Conservation (phyloP, 768 basidiomycete species). For the Pleurotus sapidus region DNA sequence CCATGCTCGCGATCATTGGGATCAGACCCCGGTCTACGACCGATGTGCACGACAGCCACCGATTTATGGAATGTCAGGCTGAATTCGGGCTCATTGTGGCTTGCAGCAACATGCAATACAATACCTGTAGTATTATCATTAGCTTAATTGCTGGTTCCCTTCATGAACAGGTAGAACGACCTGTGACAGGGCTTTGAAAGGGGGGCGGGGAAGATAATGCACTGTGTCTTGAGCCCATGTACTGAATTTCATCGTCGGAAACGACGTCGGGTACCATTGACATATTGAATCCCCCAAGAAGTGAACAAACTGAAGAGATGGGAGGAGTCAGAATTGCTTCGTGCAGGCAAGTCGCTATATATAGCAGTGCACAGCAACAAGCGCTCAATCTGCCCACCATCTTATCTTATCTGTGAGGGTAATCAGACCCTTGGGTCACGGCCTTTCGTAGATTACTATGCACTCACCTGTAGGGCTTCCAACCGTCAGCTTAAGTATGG, state of each 20-base stretch:
- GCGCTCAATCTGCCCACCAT: no score
- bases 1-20: constrained; percentile 28
- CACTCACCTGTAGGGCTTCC: no score
- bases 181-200: constrained; percentile 43
- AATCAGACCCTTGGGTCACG: no score
- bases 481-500: no score
- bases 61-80: constrained; percentile 50
- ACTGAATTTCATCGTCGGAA: constrained; percentile 59
- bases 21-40: constrained; percentile 60
- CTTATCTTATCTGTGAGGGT: no score
- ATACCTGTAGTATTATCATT: constrained; percentile 41
- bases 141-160: not conserved
- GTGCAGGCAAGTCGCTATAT: not conserved
- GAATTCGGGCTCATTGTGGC: constrained; percentile 36
- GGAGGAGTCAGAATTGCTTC: constrained; percentile 3
- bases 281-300: not conserved
- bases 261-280: constrained; percentile 13
- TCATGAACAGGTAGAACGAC: constrained; percentile 13
- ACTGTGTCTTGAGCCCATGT: constrained; percentile 41
- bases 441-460: no score
- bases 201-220: constrained; percentile 16
- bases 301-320: not conserved
- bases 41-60: constrained; percentile 57
- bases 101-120: constrained; percentile 54
- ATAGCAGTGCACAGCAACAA: not conserved